These are phyloP conservation scores for Pisolithus orientalis DNA, from an alignment of 768 basidiomycete genomes.

Conservation along the genomic window DNA sequence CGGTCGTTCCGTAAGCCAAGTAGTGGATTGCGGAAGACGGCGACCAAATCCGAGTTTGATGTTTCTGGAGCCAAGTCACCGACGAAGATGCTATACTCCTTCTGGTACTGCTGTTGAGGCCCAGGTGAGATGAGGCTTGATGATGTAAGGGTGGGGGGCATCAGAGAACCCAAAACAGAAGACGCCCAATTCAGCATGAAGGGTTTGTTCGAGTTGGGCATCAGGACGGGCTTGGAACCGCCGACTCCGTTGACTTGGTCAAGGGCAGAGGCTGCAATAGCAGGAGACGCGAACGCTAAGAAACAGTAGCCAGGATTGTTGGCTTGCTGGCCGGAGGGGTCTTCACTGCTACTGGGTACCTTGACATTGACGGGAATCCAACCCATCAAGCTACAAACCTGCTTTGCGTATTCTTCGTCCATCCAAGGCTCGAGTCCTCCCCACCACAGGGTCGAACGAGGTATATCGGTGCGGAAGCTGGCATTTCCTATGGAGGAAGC, in stretches of 20 bases:
- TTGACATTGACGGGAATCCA: conserved; percentile 77
- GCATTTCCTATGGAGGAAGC: conserved; percentile 21
- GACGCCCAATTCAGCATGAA: conserved; percentile 80
- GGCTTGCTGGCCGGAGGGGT: conserved; percentile 54
- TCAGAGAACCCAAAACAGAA: conserved; percentile 31
- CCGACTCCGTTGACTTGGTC: conserved; percentile 50
- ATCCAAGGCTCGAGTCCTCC: conserved; percentile 92
- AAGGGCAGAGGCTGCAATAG: conserved; percentile 65
- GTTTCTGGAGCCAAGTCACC: conserved; percentile 91
- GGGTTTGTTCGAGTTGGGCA: conserved; percentile 83
- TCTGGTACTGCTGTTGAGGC: conserved; percentile 55
- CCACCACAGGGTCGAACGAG: conserved; percentile 74
- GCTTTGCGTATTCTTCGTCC: conserved; percentile 92
- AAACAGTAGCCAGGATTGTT: conserved; percentile 89
- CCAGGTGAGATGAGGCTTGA: conserved; percentile 22
- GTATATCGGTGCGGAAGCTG: conserved; percentile 21
- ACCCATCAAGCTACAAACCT: conserved; percentile 79
- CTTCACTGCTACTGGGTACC: conserved; percentile 59
- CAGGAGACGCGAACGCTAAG: conserved; percentile 73
- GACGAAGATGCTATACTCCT: conserved; percentile 92
- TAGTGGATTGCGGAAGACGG: conserved; percentile 86
- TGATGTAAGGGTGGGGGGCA: conserved; percentile 26
- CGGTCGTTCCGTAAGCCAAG: conserved; percentile 80
- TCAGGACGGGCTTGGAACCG: conserved; percentile 43
- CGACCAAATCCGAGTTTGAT: conserved; percentile 92